These are phyloP conservation scores for Gracilaria gracilis DNA, from an alignment of 23 red algal genomes.

Conservation along the genomic window DNA sequence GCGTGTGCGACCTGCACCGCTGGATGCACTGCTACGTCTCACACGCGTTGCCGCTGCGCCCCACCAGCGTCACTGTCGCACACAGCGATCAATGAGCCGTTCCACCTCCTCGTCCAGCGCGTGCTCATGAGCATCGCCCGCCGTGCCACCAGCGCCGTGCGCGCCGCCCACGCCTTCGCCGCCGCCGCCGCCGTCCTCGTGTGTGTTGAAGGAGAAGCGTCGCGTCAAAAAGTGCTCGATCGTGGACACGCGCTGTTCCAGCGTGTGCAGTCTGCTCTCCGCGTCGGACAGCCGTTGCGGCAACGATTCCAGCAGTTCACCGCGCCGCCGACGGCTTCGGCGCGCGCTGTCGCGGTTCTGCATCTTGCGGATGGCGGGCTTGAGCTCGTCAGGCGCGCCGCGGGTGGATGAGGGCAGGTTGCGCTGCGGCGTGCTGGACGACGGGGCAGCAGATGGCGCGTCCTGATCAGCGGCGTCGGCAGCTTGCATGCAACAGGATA, in stretches of 20 bases:
- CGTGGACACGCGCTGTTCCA: constrained; percentile 1
- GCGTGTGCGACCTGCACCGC: too few species aligned
- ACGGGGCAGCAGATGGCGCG: too few species aligned
- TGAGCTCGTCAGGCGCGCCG: constrained; percentile 55
- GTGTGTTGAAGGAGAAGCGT: background rate
- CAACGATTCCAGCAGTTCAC: background rate
- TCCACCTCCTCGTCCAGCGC: constrained; percentile 22
- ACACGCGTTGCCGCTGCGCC: too few species aligned
- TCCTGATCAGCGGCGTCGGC: too few species aligned
- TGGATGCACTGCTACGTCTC: too few species aligned
- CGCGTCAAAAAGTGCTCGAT: background rate
- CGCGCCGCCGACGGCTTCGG: constrained; percentile 12
- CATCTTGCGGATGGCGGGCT: constrained; percentile 44
- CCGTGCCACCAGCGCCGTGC: background rate
- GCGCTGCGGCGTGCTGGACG: too few species aligned
- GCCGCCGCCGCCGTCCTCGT: too few species aligned
- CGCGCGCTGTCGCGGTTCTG: constrained; percentile 53
- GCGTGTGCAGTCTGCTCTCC: background rate
- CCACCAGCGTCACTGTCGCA: constrained; percentile 5
- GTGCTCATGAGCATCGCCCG: background rate
- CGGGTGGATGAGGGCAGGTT: constrained; percentile 36
- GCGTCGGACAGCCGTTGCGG: background rate
- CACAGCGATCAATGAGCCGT: constrained; percentile 39
- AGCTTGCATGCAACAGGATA: too few species aligned
- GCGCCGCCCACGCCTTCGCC: background rate